phyloP scores from a whole-genome alignment of 2,329 filamentous ascomycete species.

The Alternaria triticina region DNA sequence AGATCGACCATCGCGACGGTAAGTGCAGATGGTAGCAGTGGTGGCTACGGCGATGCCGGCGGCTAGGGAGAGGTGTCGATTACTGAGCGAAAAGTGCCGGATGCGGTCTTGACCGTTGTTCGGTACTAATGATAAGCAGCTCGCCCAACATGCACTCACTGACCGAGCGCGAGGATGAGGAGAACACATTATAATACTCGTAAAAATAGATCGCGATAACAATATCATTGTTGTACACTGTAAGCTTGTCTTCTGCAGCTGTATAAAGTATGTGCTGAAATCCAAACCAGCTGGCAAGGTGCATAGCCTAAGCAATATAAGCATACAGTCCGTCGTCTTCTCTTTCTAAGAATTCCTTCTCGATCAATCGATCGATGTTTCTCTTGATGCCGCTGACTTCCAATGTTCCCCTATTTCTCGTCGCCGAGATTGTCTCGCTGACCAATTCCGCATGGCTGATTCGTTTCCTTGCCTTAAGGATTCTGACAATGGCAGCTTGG shows the following conservation, averaged over 20 bases:
- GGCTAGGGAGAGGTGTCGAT: not conserved
- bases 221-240: not conserved
- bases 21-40: not conserved
- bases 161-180: not conserved
- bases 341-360: slow-evolving; percentile 49
- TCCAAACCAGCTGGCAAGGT: not conserved
- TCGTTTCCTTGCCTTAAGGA: slow-evolving; percentile 92
- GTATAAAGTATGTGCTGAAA: not conserved
- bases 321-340: slow-evolving; percentile 51
- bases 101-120: not conserved
- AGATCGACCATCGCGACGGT: not conserved
- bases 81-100: not conserved
- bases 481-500: slow-evolving; percentile 93
- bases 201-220: not conserved
- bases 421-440: slow-evolving; percentile 89
- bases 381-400: slow-evolving; percentile 90
- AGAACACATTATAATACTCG: not conserved
- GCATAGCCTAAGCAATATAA: slow-evolving; percentile 51
- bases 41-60: not conserved
- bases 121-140: not conserved
- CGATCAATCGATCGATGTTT: slow-evolving; percentile 85
- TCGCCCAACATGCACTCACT: not conserved
- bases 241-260: not conserved
- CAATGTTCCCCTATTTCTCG: slow-evolving; percentile 82
- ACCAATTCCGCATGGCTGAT: slow-evolving; percentile 89